Evolutionary conservation across 139 green algal species (phyloP), one percentile per base, ranked within the genome.

Genomic region (Picochlorum sp.): DNA sequence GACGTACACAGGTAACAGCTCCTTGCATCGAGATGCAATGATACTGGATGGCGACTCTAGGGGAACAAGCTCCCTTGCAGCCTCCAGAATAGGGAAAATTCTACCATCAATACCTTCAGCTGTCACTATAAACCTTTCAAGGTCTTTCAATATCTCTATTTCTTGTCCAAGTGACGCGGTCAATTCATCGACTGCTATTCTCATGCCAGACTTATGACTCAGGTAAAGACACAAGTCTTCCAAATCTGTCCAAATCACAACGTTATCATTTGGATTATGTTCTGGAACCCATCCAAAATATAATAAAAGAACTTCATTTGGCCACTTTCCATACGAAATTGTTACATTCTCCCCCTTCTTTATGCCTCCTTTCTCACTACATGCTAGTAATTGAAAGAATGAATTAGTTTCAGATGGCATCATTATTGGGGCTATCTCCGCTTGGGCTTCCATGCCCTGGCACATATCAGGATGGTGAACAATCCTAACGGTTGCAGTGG

Each of bases 221-320:
- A 22, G n/a, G 35, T 52, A 41, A 18, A 7, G 32, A 41, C 10
- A 26, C 7, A 61, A 28, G 12, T 58, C 50, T 0, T 66, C 31
- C 12, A 58, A 44, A 41, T 58, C 20, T 40, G 43, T 12, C 43
- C 43, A 58, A 8, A 58, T 36, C 28, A 55, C 44, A 31, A 64
- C 56, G 0, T 25, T 26, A 24, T 81, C 76, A 54, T 81, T 63
- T 3, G 61, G 67, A 43, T 83, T 81, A 22, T 32, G 10, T 12
- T 32, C 7, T 0, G 79, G 82, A 26, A 81, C 51, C 28, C 86
- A 89, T 5, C 77, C 82, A 54, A 88, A 88, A 35, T 85, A 79
- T 28, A 86, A 62, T 39, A 84, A 66, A 60, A 86, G 84, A 5
- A 81, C 64, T 25, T 81, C 77, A 22, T 70, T 73, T 24, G 73